Evolutionary conservation across 2,329 filamentous ascomycete species (phyloP).

Genomic region (Epichloe typhina): DNA sequence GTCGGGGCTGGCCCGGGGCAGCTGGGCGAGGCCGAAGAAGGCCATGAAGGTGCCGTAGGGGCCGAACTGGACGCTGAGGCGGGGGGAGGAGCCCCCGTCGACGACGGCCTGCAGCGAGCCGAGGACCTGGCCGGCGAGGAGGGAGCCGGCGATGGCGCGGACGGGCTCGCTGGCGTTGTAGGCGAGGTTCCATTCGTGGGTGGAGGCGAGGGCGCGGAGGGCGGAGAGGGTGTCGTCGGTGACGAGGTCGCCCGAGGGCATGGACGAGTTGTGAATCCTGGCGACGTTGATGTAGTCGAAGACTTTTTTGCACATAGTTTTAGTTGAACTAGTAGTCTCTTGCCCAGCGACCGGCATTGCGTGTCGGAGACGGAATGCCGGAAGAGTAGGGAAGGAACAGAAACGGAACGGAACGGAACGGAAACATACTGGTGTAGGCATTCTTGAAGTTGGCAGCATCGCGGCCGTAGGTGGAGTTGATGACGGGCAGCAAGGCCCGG

Average conservation of each 20-base stretch:
- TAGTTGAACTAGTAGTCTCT: no score
- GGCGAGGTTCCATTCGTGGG: conserved; percentile 70
- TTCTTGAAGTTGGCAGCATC: conserved; percentile 41
- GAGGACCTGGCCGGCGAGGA: conserved; percentile 43
- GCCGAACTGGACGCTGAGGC: conserved; percentile 43
- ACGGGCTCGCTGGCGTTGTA: conserved; percentile 63
- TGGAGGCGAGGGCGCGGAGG: conserved; percentile 61
- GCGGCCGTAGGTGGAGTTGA: conserved; percentile 37
- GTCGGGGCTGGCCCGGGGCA: conserved; percentile 37
- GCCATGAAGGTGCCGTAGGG: conserved; percentile 49
- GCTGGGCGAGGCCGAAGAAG: conserved; percentile 47
- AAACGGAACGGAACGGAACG: no score
- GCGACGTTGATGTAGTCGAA: conserved; percentile 49
- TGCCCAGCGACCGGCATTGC: no score
- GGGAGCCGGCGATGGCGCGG: conserved; percentile 45
- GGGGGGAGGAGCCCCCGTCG: conserved; percentile 13
- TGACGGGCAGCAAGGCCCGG: conserved; percentile 36
- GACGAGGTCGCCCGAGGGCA: conserved; percentile 46
- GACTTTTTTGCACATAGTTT: conserved; percentile 21
- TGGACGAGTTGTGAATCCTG: conserved; percentile 45
- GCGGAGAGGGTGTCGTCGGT: conserved; percentile 45
- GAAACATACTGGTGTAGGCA: conserved; percentile 42
- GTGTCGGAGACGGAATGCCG: no score
- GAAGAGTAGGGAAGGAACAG: no score
- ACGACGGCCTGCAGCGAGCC: conserved; percentile 39